These are phyloP conservation scores for Colletotrichum chlorophyti DNA, from an alignment of 2,329 filamentous ascomycete species.

Conservation along the genomic window DNA sequence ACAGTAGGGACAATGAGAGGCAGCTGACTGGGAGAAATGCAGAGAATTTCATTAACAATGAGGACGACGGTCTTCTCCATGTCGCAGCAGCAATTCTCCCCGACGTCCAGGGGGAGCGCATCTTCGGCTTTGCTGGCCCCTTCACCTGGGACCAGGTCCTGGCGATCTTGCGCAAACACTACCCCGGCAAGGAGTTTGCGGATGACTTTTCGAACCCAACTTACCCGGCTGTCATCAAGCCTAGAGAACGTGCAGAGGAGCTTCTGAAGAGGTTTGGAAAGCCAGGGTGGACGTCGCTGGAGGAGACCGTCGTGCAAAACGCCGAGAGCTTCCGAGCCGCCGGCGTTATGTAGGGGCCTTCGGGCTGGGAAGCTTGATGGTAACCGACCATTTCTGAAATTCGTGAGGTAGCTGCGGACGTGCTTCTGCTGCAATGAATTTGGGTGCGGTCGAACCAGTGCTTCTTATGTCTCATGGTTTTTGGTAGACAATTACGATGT, in stretches of 20 bases:
- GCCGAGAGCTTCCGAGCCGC: neutral
- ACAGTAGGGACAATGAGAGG: neutral
- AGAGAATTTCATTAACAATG: slow-evolving; percentile 54
- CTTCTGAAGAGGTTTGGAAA: slow-evolving; percentile 27
- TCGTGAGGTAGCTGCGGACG: too few relatives aligned
- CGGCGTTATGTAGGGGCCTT: neutral
- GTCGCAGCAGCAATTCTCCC: slow-evolving; percentile 56
- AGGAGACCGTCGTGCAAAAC: slow-evolving; percentile 14
- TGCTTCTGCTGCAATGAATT: too few relatives aligned
- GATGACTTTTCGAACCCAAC: slow-evolving; percentile 32
- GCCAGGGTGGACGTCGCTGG: slow-evolving; percentile 30
- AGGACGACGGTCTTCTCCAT: slow-evolving; percentile 58
- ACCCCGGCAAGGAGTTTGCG: slow-evolving; percentile 30
- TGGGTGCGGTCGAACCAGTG: too few relatives aligned
- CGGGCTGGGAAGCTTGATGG: neutral
- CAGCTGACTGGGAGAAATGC: neutral
- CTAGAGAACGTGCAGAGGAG: slow-evolving; percentile 28
- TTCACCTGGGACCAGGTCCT: slow-evolving; percentile 53
- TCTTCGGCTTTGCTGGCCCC: slow-evolving; percentile 59
- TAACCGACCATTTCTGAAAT: too few relatives aligned
- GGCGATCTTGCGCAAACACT: slow-evolving; percentile 33
- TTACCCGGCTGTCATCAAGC: slow-evolving; percentile 13
- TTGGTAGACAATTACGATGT: too few relatives aligned
- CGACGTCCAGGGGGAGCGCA: slow-evolving; percentile 52
- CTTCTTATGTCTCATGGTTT: too few relatives aligned